A percentile compares a stretch with the other conserved stretches of the same genome.
These are phyloP conservation scores for Dunaliella sp. DNA, from an alignment of 139 green algal genomes.

Conservation along the genomic window DNA sequence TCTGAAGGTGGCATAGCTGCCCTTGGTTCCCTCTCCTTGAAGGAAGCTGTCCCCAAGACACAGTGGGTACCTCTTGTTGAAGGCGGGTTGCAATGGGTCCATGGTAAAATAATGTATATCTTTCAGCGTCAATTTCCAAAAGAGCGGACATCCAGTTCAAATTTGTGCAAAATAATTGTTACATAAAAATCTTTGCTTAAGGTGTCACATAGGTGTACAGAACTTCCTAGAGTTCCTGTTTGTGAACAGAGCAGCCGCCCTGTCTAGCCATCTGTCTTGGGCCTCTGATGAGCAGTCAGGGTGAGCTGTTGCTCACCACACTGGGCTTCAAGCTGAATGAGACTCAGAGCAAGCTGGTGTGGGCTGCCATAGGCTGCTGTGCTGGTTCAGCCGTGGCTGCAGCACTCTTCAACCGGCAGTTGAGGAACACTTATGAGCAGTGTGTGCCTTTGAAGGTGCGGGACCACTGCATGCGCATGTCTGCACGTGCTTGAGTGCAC, in stretches of 20 bases:
- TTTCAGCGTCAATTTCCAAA: no score
- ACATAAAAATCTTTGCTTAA: no score
- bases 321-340: neutral
- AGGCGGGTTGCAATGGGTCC: neutral
- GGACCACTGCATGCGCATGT: no score
- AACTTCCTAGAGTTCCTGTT: no score
- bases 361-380: neutral
- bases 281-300: no score
- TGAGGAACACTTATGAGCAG: constrained; percentile 20
- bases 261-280: no score
- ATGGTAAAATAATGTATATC: no score
- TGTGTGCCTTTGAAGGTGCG: constrained; percentile 49
- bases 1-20: neutral
- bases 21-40: neutral
- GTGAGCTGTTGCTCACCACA: neutral
- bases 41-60: neutral
- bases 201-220: no score
- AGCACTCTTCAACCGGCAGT: neutral
- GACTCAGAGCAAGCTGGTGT: neutral
- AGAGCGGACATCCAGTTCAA: no score
- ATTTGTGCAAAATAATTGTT: no score
- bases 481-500: neutral
- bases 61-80: neutral
- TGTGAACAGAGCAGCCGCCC: no score
- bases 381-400: neutral